Evolutionary conservation across 2,329 filamentous ascomycete genomes (phyloP).

Genomic region (Colletotrichum sp.): DNA sequence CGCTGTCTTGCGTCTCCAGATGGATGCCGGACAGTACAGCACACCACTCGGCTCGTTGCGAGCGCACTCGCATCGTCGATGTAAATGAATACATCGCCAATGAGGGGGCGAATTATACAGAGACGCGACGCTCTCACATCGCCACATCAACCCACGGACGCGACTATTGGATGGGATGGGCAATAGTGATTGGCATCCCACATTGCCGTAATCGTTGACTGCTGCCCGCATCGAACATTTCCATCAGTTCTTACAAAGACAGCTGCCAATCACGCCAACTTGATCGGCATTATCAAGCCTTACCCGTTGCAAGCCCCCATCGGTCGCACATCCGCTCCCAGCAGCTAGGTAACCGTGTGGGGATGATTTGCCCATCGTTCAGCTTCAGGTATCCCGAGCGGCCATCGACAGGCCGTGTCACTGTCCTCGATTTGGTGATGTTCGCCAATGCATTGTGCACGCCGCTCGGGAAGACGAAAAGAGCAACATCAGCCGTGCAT

Average conservation of each 20-base stretch:
- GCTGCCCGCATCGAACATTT: neutral
- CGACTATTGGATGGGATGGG: neutral
- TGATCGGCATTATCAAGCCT: neutral
- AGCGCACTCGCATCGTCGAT: neutral
- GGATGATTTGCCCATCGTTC: neutral
- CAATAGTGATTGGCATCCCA: neutral
- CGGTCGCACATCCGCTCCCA: neutral
- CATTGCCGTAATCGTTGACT: neutral
- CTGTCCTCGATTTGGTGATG: neutral
- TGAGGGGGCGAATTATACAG: neutral
- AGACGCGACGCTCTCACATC: neutral
- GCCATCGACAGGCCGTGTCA: neutral
- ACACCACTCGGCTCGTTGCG: neutral
- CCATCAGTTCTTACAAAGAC: neutral
- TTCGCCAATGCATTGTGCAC: neutral
- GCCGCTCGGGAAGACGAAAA: neutral
- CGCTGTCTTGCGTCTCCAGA: neutral
- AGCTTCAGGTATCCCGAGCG: neutral
- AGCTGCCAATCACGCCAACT: neutral
- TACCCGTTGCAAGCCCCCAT: neutral
- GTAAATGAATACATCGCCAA: neutral
- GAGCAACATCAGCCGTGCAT: neutral
- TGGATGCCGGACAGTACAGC: neutral
- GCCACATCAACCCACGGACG: neutral
- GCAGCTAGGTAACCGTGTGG: neutral